Evolutionary conservation across 2,329 filamentous ascomycete species (phyloP).

Genomic region (Xylogone sp.): DNA sequence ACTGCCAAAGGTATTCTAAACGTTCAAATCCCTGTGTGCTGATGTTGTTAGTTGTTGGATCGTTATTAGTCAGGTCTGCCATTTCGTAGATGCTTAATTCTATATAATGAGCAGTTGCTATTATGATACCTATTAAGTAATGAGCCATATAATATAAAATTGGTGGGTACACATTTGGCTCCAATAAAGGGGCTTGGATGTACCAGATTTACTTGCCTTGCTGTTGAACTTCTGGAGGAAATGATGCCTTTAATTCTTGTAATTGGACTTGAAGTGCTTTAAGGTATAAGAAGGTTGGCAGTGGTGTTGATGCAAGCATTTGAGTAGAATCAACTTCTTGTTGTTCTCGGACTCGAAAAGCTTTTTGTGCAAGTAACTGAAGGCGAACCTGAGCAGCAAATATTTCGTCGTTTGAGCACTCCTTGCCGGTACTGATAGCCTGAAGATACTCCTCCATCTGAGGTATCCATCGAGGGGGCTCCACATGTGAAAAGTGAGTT

Average conservation of each 20-base stretch:
- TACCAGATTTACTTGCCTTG: constrained; percentile 13
- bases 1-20: constrained; percentile 30
- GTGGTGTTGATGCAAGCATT: constrained; percentile 6
- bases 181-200: no score
- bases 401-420: constrained; percentile 24
- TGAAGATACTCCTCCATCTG: constrained; percentile 33
- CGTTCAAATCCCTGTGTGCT: constrained; percentile 25
- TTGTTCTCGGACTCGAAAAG: constrained; percentile 27
- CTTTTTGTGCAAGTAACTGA: constrained; percentile 30
- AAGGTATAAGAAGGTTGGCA: constrained; percentile 24
- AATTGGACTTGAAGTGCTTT: constrained; percentile 28
- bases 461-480: constrained; percentile 14
- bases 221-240: constrained; percentile 19
- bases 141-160: constrained; percentile 4
- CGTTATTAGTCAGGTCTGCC: constrained; percentile 21
- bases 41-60: constrained; percentile 11
- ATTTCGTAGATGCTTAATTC: constrained; percentile 17
- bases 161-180: neutral
- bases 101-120: constrained; percentile 9
- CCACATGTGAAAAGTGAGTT: constrained; percentile 30
- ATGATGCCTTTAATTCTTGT: constrained; percentile 25
- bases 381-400: constrained; percentile 33
- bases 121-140: constrained; percentile 9
- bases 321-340: constrained; percentile 18
- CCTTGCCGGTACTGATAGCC: constrained; percentile 21